Base-by-base conservation (phyloP, 2,329 filamentous ascomycete genomes). In the Camillea tinctor region DNA sequence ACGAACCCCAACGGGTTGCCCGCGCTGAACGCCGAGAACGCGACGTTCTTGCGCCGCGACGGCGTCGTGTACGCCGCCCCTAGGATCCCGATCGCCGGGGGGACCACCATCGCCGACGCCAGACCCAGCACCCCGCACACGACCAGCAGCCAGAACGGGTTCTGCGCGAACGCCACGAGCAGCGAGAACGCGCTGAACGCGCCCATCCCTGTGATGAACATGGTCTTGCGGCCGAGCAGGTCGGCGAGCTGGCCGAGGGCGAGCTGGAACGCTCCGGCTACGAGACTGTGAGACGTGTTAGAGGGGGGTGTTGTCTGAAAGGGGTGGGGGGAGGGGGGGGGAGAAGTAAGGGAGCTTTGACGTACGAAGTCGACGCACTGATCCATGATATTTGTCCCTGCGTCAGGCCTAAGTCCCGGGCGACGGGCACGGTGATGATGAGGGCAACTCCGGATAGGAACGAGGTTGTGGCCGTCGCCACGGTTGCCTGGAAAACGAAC, bases 381-480 rank as follows among this genome's bases (percentile, higher is more conserved):
- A 90, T 86, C 87, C 88, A 90, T 0, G 87, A 88, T 22, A 90
- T 83, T 67, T 91, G 80, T 1, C 86, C 84, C 52, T 83, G 84
- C 2, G 81, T 84, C 87, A 90, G 90, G 52, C 78, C 69, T 57
- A 90, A 72, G 61, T 88, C 84, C 15, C 73, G 69, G 1, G 82
- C 85, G 53, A 89, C 86, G 55, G 83, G 83, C 0, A 83, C 83
- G 1, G 85, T 86, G 61, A 88, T 85, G 60, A 89, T 87, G 2
- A 86, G 81, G 4, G 84, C 80, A 4, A 81, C 78, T 13, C 87
- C 88, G 7, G 78, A 77, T 24, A 88, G 75, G 65, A 90, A 86
- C 4, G 82, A 81, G 9, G 80, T 81, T 68, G 87, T 86, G 3
- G 84, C 86, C 51, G 89, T 87, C 1, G 87, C 86, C 76, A 89